Evolutionary conservation across 2,329 filamentous ascomycete genomes (phyloP), one percentile per base, ranked within the genome.

Genomic region (Phaeoacremonium minimum): DNA sequence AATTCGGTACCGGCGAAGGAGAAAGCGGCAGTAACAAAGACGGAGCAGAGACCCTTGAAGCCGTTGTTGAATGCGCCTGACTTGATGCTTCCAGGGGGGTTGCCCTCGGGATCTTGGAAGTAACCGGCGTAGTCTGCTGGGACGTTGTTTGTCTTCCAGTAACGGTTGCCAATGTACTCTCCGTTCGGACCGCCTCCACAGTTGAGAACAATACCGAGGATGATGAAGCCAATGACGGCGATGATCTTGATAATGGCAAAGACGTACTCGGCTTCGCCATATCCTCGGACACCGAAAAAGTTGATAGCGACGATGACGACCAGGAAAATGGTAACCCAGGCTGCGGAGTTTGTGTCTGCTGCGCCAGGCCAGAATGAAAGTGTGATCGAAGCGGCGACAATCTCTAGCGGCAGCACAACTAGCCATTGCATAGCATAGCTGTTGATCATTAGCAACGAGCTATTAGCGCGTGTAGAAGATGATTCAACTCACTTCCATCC

Each of bases 381-480:
- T 0, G 88, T 94, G 16, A 95, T 79, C 4, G 87, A 85, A 3
- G 88, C 89, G 3, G 88, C 86, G 43, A 95, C 87, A 38, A 95
- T 84, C 58, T 95, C 89, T 26, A 95, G 69, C 0, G 89, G 89
- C 19, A 95, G 62, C 0, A 90, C 80, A 20, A 88, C 75, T 3
- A 95, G 73, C 90, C 90, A 95, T 62, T 94, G 86, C 47, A 95
- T 59, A 5, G 86, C 87, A 58, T 95, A 94, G 53, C 82, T 87
- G n/a, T n/a, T n/a, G 9, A 33, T 18, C 17, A 26, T 13, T 17
- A n/a, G 29, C 19, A 5, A n/a, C 16, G 9, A 15, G 30, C 33
- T 46, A 26, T 32, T 20, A 12, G 9, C 29, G 28, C 22, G 13
- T 30, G 29, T n/a, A 19, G 29, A 19, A 18, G 14, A 18, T 22